A percentile compares a stretch with the other conserved stretches of the same genome.
These are phyloP conservation scores for Chimonanthus praecox DNA, from an alignment of 164 flowering plant genomes.

Conservation along the genomic window DNA sequence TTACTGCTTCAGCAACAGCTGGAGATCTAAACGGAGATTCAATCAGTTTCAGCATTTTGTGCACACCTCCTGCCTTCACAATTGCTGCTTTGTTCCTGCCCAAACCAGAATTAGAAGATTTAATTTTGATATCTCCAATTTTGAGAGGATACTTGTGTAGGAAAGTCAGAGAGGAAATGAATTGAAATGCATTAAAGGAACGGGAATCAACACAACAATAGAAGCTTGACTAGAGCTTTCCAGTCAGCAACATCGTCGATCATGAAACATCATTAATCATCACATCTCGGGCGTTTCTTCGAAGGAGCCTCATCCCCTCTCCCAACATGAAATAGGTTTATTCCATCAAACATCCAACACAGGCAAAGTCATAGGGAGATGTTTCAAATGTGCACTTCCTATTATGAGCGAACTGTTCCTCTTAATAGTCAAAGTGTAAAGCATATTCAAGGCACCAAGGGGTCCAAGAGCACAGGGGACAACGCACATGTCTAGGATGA, in stretches of 20 bases:
- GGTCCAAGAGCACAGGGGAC: too few species aligned
- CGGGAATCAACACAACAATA: background rate
- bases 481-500: too few species aligned
- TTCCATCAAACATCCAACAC: too few species aligned
- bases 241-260: background rate
- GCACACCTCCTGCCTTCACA: slow-evolving; percentile 88
- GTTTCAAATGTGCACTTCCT: too few species aligned
- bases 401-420: too few species aligned
- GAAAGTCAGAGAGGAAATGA: too few species aligned
- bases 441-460: too few species aligned
- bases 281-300: background rate
- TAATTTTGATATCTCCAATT: background rate
- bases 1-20: slow-evolving; percentile 61
- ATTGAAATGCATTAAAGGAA: too few species aligned
- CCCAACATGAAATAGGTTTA: background rate
- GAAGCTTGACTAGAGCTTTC: background rate
- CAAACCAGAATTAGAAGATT: background rate
- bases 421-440: too few species aligned
- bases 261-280: slow-evolving; percentile 4
- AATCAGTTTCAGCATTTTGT: slow-evolving; percentile 73
- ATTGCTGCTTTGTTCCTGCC: slow-evolving; percentile 94
- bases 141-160: background rate
- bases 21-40: slow-evolving; percentile 32
- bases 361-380: too few species aligned
- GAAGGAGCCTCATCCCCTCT: slow-evolving; percentile 1